Conservation (phyloP, 2,329 filamentous ascomycete species). For the Teratosphaeria viscida region DNA sequence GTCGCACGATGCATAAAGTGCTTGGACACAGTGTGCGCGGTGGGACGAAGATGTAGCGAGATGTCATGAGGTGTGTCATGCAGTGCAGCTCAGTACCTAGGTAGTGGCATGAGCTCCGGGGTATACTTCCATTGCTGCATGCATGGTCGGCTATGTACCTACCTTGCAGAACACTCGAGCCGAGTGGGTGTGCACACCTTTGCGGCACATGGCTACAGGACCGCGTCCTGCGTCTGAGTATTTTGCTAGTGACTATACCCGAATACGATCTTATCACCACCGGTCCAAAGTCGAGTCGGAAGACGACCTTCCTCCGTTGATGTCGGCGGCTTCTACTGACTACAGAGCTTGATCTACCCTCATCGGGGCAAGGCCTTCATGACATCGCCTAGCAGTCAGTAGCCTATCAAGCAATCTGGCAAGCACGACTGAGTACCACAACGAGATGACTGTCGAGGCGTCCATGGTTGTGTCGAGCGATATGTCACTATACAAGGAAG, state of each 20-base stretch:
- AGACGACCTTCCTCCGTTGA: no score
- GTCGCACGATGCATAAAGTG: no score
- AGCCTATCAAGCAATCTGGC: not conserved
- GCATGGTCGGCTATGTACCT: not conserved
- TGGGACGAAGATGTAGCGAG: no score
- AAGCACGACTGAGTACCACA: not conserved
- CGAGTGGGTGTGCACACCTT: not conserved
- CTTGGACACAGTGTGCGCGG: no score
- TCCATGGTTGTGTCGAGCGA: not conserved
- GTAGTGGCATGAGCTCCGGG: not conserved
- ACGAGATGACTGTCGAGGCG: not conserved
- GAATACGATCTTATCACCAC: no score
- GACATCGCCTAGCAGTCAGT: not conserved
- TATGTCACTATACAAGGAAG: not conserved
- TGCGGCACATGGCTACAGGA: not conserved
- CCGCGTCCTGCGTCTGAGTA: no score
- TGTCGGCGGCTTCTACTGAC: no score
- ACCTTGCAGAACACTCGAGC: not conserved
- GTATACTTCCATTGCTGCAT: not conserved
- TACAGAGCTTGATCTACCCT: no score
- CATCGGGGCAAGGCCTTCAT: not conserved
- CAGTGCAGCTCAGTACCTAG: no score
- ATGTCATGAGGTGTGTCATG: no score
- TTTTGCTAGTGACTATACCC: not conserved
- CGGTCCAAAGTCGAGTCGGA: no score